These are phyloP conservation scores for Leishmania aethiopica DNA, from an alignment of 208 protist genomes.

Conservation along the genomic window DNA sequence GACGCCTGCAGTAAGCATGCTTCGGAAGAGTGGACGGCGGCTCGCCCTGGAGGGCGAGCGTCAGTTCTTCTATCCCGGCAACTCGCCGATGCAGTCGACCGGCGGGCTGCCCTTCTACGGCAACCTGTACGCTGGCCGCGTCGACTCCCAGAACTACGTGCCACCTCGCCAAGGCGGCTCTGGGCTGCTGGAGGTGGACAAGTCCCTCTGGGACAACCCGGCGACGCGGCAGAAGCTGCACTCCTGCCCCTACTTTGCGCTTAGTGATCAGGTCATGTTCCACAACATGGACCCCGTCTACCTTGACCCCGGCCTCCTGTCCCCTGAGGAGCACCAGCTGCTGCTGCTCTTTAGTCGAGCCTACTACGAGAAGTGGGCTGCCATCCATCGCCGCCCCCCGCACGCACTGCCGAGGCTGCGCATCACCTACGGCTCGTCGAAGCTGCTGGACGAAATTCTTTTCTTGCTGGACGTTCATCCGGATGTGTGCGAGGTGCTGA, in stretches of 20 bases:
- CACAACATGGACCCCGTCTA: conserved; percentile 90
- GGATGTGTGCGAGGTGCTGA: conserved; percentile 50
- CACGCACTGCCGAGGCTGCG: conserved; percentile 58
- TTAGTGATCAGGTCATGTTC: conserved; percentile 86
- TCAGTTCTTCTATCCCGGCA: conserved; percentile 53
- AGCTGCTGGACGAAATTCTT: conserved; percentile 68
- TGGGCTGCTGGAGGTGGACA: conserved; percentile 43
- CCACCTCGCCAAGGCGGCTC: conserved; percentile 64
- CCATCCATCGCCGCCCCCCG: conserved; percentile 59
- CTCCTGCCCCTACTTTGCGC: conserved; percentile 85
- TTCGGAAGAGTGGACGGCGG: conserved; percentile 34
- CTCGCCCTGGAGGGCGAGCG: conserved; percentile 69
- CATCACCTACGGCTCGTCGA: conserved; percentile 63
- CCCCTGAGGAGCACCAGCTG: conserved; percentile 83
- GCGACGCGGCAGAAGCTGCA: conserved; percentile 58
- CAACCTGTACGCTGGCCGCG: conserved; percentile 83
- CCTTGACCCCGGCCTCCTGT: conserved; percentile 84
- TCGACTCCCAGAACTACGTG: conserved; percentile 78
- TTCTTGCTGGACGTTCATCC: conserved; percentile 51
- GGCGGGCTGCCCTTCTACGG: conserved; percentile 88
- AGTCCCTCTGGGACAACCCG: conserved; percentile 75
- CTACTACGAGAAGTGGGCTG: conserved; percentile 88
- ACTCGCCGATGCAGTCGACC: conserved; percentile 50
- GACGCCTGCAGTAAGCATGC: conserved; percentile 15
- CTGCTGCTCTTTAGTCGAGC: conserved; percentile 83